These are phyloP conservation scores for Cichorium intybus DNA, from an alignment of 140 eudicot genomes.

Conservation along the genomic window DNA sequence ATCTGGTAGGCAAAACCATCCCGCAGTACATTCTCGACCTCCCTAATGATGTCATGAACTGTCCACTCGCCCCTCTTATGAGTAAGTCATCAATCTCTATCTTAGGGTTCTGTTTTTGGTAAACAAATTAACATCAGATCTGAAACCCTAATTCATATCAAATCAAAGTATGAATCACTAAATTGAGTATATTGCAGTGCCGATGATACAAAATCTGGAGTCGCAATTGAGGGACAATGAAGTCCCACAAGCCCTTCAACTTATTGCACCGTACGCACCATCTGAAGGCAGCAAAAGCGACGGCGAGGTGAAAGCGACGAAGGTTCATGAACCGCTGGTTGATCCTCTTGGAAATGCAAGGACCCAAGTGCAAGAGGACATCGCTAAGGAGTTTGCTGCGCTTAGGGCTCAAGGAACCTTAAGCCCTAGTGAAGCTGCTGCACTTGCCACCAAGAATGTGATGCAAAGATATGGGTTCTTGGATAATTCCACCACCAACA, in stretches of 20 bases:
- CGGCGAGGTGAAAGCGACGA: slow-evolving; percentile 13
- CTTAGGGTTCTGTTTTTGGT: background rate
- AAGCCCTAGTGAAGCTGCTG: slow-evolving; percentile 94
- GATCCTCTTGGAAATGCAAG: slow-evolving; percentile 79
- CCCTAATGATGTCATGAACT: slow-evolving; percentile 81
- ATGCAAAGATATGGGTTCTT: slow-evolving; percentile 72
- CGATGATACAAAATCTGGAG: slow-evolving; percentile 86
- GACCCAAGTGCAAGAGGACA: slow-evolving; percentile 80
- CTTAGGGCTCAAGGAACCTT: slow-evolving; percentile 77
- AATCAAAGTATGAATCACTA: background rate
- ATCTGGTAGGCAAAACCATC: slow-evolving; percentile 60
- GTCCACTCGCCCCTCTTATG: slow-evolving; percentile 83
- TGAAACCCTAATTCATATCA: background rate
- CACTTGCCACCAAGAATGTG: slow-evolving; percentile 82
- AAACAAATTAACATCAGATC: too few relatives aligned
- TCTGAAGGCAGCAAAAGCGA: slow-evolving; percentile 4
- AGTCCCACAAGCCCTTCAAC: slow-evolving; percentile 73
- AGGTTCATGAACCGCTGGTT: slow-evolving; percentile 13
- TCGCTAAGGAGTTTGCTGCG: slow-evolving; percentile 68
- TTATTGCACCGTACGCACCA: slow-evolving; percentile 35
- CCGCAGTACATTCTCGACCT: slow-evolving; percentile 92
- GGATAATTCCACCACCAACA: slow-evolving; percentile 11
- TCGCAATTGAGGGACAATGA: slow-evolving; percentile 69
- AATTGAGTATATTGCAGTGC: slow-evolving; percentile 53
- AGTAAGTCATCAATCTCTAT: slow-evolving; percentile 45